Base-by-base conservation (phyloP, 2,329 filamentous ascomycete species). In the Aureobasidium leucospermi region DNA sequence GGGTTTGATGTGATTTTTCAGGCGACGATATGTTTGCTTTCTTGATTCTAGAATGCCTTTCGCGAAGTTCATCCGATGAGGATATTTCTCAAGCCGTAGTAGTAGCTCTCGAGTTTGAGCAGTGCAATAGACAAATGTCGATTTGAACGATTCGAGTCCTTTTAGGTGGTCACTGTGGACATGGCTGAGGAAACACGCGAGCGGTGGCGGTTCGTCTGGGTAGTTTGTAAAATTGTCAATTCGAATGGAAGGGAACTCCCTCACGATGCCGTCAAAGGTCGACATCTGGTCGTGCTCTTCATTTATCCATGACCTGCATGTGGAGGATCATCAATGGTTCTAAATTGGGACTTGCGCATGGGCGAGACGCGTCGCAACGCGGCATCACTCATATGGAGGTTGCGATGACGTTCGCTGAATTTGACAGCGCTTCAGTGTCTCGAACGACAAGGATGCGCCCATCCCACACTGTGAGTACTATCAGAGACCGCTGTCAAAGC, bases 111-210 rank as follows among this genome's bases (percentile, higher is more conserved):
- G 83, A 0, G 92, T 96, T 0, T 89, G 88, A 0, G 87, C 80
- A 1, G 92, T 96, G 74, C 91, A 96, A 73, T 96, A 96, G 19
- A 97, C 84, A 67, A 96, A 96, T 0, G 90, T 88, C 31, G 88
- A 84, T 47, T 85, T 82, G 58, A 92, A 79, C 11, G 80, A 83
- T 66, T 96, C 90, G 1, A 96, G 79, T 0, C 93, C 92, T 38
- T 81, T 81, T 1, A 96, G 81, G 73, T 96, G 93, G 67, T 96
- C 92, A 64, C 88, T 95, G 70, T 96, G 93, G 2, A 95, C 85
- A 80, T 97, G 93, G 72, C 89, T 95, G 29, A 97, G 79, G 69
- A 97, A 96, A 71, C 88, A 94, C 15, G 89, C 91, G 59, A 94
- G 74, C 0, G 90, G 88, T 4, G 87, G 81, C 15, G 74, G 79